Evolutionary conservation across 2,329 filamentous ascomycete species (phyloP), one percentile per base, ranked within the genome.

Genomic region (Trichophyton equinum): DNA sequence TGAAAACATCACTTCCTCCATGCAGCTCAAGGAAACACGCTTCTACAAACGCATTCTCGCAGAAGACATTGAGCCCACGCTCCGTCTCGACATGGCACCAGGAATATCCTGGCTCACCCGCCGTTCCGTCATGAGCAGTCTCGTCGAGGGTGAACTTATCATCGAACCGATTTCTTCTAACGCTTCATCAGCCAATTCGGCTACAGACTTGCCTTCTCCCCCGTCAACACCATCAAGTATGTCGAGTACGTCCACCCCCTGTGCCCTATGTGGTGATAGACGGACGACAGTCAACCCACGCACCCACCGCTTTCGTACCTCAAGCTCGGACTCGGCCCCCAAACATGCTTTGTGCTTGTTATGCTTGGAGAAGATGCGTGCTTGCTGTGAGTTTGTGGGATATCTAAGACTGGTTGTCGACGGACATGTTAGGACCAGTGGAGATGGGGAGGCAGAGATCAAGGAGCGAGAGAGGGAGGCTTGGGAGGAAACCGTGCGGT

Each of bases 31-130:
- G 70, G 94, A 97, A 61, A 89, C 88, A 30, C 89, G 88, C 65
- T 99, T 97, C 71, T 99, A 92, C 77, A 97, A 97, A 76, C 85
- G 94, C 55, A 86, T 85, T 4, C 75, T 97, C 27, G 81, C 84
- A 20, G 94, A 99, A 72, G 94, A 99, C 69, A 89, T 99, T 61
- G 94, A 99, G 71, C 94, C 94, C 0, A 96, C 94, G 0, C 77
- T 99, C 8, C 85, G 94, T 47, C 82, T 99, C 2, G 94, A 99
- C 72, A 82, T 85, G 1, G 91, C 94, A 0, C 94, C 94, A 0
- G 89, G 91, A 0, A 82, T 99, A 30, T 96, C 91, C 0, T 99
- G 94, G 90, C 81, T 99, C 55, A 91, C 89, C 57, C 87, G 92
- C 53, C 85, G 94, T 61, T 88, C 87, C 4, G 91, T 97, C 4